Percentiles rank a stretch among this genome's conserved stretches.
These are phyloP conservation scores for Astragalus glycyphyllos DNA, from an alignment of 306 rosid genomes.

Conservation along the genomic window DNA sequence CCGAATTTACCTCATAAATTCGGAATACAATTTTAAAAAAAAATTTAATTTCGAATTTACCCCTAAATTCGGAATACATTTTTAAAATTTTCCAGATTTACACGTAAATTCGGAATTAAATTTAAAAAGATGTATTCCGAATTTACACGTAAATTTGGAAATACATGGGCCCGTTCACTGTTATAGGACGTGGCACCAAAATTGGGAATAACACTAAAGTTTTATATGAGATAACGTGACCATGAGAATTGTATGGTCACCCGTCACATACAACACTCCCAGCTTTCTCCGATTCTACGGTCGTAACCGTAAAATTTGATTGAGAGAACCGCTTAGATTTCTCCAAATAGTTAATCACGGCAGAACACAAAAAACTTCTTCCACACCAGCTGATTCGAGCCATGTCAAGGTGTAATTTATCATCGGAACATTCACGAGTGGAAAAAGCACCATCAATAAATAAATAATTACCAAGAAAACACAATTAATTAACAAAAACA, in stretches of 20 bases:
- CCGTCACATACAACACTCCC: slow-evolving; percentile 77
- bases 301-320: slow-evolving; percentile 71
- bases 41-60: too few relatives aligned
- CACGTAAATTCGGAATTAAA: too few relatives aligned
- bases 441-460: slow-evolving; percentile 72
- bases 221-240: slow-evolving; percentile 80
- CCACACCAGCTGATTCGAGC: slow-evolving; percentile 97
- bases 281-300: slow-evolving; percentile 85
- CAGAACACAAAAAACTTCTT: slow-evolving; percentile 95
- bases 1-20: too few relatives aligned
- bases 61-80: too few relatives aligned
- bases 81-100: too few relatives aligned
- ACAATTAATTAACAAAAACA: too few relatives aligned
- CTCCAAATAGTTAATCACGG: slow-evolving; percentile 76
- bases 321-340: slow-evolving; percentile 81
- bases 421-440: slow-evolving; percentile 89
- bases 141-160: too few relatives aligned
- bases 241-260: too few relatives aligned
- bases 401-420: slow-evolving; percentile 86
- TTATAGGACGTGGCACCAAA: slow-evolving; percentile 83
- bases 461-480: too few relatives aligned
- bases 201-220: slow-evolving; percentile 71
- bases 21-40: too few relatives aligned
- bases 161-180: slow-evolving; percentile 91
- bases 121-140: too few relatives aligned